These are phyloP conservation scores for Colletotrichum gigasporum DNA, from an alignment of 2,329 filamentous ascomycete species.

Conservation along the genomic window DNA sequence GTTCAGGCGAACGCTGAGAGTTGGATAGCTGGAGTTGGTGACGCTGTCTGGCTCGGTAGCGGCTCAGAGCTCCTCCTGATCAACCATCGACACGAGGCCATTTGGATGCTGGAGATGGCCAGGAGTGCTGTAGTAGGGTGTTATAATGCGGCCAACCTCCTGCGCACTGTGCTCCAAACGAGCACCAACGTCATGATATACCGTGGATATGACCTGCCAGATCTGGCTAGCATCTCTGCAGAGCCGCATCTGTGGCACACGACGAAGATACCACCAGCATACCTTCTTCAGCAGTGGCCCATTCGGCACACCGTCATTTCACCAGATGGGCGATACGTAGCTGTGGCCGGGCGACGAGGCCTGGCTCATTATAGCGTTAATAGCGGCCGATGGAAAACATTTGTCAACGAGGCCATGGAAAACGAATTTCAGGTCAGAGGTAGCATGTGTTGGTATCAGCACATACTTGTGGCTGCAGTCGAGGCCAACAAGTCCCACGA, in stretches of 20 bases:
- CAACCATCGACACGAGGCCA: conserved; percentile 74
- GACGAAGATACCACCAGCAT: conserved; percentile 83
- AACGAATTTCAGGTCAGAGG: conserved; percentile 92
- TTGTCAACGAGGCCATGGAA: conserved; percentile 81
- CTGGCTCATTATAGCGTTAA: conserved; percentile 95
- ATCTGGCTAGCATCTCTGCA: conserved; percentile 89
- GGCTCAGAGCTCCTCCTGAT: conserved; percentile 87
- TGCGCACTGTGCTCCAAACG: conserved; percentile 88
- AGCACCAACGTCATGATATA: conserved; percentile 91
- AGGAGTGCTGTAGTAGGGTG: conserved; percentile 93
- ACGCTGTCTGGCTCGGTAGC: conserved; percentile 87
- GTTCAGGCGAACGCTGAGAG: conserved; percentile 76
- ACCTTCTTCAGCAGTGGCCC: conserved; percentile 93
- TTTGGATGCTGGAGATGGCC: conserved; percentile 92
- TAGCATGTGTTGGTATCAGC: conserved; percentile 99
- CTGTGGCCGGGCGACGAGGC: conserved; percentile 92
- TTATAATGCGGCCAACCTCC: conserved; percentile 90
- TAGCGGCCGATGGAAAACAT: conserved; percentile 95
- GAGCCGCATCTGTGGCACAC: conserved; percentile 97
- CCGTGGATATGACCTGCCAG: conserved; percentile 89
- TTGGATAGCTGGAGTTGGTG: conserved; percentile 83
- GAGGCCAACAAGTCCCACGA: conserved; percentile 85
- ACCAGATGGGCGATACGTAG: conserved; percentile 91
- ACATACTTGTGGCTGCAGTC: conserved; percentile 93
- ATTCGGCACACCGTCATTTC: conserved; percentile 89